These are phyloP conservation scores for Gypsophila paniculata DNA, from an alignment of 179 eudicot species.

Conservation along the genomic window DNA sequence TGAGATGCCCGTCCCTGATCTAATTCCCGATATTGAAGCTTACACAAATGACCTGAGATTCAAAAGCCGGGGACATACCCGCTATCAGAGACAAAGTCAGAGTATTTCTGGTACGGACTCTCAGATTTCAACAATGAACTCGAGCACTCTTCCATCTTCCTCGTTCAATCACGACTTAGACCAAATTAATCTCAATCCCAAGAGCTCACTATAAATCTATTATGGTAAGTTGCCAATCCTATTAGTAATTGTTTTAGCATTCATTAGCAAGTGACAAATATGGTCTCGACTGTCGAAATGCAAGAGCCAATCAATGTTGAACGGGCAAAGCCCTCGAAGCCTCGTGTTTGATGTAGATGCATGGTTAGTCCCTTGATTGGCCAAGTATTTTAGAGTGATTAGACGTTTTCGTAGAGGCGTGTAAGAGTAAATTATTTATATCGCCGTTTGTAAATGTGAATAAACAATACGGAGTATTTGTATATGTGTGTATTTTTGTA, in stretches of 20 bases:
- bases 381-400: not conserved
- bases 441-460: not conserved
- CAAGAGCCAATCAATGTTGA: not conserved
- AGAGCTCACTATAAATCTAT: not conserved
- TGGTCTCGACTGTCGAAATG: not conserved
- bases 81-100: not conserved
- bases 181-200: slow-evolving; percentile 1
- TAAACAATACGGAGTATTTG: not conserved
- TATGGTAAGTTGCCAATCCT: not conserved
- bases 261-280: not conserved
- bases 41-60: slow-evolving; percentile 28
- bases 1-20: slow-evolving; percentile 23
- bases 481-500: not conserved
- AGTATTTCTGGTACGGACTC: slow-evolving; percentile 20
- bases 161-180: slow-evolving; percentile 6
- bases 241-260: not conserved
- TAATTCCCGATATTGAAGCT: slow-evolving; percentile 20
- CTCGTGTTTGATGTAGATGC: slow-evolving; percentile 1
- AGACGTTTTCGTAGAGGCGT: not conserved
- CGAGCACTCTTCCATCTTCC: slow-evolving; percentile 21
- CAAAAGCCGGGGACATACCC: slow-evolving; percentile 22
- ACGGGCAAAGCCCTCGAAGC: slow-evolving; percentile 6
- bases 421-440: not conserved
- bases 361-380: not conserved
- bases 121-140: slow-evolving; percentile 14